Percentiles rank a stretch among this genome's conserved stretches.
Evolutionary conservation across 257 asterid genomes (phyloP).

Genomic region (Avicennia marina): DNA sequence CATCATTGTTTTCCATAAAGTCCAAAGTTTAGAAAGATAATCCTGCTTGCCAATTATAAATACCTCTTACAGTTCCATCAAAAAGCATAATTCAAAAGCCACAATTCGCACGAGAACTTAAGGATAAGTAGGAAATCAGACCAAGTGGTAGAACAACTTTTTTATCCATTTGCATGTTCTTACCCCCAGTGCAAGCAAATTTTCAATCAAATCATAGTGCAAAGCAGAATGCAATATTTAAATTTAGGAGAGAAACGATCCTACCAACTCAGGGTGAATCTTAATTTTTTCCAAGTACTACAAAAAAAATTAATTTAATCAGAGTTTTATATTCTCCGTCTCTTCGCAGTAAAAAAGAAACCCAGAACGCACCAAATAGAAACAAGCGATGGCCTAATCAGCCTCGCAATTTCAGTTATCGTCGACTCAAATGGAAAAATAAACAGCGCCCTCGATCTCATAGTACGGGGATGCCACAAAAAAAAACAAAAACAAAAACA

Average conservation of each 20-base stretch:
- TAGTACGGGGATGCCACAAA: not conserved
- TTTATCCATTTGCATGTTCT: not conserved
- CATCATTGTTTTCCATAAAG: not conserved
- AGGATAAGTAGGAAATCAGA: not conserved
- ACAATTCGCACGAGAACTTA: not conserved
- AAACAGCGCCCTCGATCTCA: not conserved
- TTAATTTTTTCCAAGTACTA: not conserved
- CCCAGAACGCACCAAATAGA: not conserved
- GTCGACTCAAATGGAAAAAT: slow-evolving; percentile 4
- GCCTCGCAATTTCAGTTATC: not conserved
- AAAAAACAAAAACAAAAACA: not conserved
- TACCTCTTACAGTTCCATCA: not conserved
- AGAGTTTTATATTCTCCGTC: not conserved
- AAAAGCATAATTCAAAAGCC: not conserved
- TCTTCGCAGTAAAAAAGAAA: not conserved
- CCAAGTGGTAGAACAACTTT: not conserved
- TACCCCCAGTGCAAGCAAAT: not conserved
- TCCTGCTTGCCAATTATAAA: not conserved
- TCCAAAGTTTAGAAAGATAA: not conserved
- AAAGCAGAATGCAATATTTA: not conserved
- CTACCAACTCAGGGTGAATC: not conserved
- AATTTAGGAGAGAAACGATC: not conserved
- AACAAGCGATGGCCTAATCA: slow-evolving; percentile 4
- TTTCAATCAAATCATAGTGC: not conserved
- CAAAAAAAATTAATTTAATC: not conserved